Evolutionary conservation across 805 yeast genomes (phyloP).

Genomic region (Ogataea minuta): DNA sequence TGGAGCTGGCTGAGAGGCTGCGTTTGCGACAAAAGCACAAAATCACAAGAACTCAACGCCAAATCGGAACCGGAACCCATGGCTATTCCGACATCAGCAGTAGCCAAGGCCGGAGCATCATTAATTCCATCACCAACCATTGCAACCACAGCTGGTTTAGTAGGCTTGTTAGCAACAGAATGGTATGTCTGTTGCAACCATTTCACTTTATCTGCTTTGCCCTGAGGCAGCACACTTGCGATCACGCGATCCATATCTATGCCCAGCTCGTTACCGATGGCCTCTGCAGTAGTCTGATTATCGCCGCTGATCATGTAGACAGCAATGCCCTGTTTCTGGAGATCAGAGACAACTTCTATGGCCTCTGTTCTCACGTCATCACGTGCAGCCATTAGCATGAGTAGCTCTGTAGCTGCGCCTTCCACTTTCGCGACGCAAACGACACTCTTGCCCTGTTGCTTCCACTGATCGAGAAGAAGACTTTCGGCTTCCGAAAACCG

Average conservation of each 20-base stretch:
- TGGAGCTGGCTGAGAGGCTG: slow-evolving; percentile 52
- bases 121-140: slow-evolving; percentile 87
- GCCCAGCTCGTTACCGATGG: slow-evolving; percentile 63
- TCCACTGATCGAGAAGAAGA: slow-evolving; percentile 50
- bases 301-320: slow-evolving; percentile 83
- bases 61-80: slow-evolving; percentile 74
- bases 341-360: slow-evolving; percentile 43
- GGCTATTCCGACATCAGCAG: slow-evolving; percentile 77
- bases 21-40: slow-evolving; percentile 57
- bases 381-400: slow-evolving; percentile 55
- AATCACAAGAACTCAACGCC: slow-evolving; percentile 72
- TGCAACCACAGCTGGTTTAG: slow-evolving; percentile 45
- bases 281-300: slow-evolving; percentile 61
- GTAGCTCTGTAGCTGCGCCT: too few species aligned
- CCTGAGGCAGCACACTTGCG: slow-evolving; percentile 72
- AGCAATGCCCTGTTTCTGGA: slow-evolving; percentile 43
- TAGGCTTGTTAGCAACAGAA: slow-evolving; percentile 16
- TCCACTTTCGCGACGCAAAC: slow-evolving; percentile 60
- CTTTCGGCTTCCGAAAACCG: slow-evolving; percentile 35
- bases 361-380: slow-evolving; percentile 64
- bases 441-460: slow-evolving; percentile 60
- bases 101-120: slow-evolving; percentile 76
- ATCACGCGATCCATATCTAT: slow-evolving; percentile 51
- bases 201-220: slow-evolving; percentile 59
- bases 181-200: slow-evolving; percentile 49